Evolutionary conservation across 1,284 basidiomycete genomes (phyloP).

Genomic region (Ceratobasidium sp.): DNA sequence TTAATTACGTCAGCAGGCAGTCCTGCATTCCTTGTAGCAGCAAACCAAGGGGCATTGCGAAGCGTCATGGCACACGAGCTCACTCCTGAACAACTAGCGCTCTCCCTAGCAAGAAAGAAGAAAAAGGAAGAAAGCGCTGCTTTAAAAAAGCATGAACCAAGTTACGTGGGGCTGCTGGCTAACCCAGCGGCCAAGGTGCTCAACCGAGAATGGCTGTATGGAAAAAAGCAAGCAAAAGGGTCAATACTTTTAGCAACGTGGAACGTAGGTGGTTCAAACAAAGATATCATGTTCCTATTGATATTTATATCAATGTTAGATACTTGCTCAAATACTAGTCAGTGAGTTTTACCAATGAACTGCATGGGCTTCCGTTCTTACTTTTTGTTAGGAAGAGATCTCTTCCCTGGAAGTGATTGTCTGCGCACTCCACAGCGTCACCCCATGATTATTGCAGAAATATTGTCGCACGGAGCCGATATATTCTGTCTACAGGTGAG

Average conservation of each 20-base stretch:
- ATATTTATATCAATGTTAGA: background rate
- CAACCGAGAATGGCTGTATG: constrained; percentile 25
- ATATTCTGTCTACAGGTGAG: constrained; percentile 82
- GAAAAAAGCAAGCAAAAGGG: background rate
- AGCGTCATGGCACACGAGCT: constrained; percentile 22
- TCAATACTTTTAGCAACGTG: constrained; percentile 29
- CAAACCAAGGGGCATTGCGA: no score
- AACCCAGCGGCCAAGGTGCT: constrained; percentile 28
- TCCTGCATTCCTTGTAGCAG: no score
- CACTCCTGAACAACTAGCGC: constrained; percentile 36
- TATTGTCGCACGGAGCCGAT: constrained; percentile 71
- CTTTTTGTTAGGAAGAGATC: constrained; percentile 67
- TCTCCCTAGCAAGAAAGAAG: constrained; percentile 35
- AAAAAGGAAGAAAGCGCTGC: constrained; percentile 37
- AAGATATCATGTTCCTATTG: background rate
- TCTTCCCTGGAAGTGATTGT: constrained; percentile 76
- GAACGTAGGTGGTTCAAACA: constrained; percentile 2
- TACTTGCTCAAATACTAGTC: constrained; percentile 33
- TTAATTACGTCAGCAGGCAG: no score
- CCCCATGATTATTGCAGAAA: constrained; percentile 76
- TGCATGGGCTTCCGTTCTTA: constrained; percentile 17
- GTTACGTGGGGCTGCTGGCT: background rate
- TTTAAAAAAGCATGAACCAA: background rate
- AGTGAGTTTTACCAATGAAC: constrained; percentile 17
- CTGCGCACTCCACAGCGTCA: constrained; percentile 75